Evolutionary conservation across 1,284 basidiomycete species (phyloP).

Genomic region (Caloboletus firmus): DNA sequence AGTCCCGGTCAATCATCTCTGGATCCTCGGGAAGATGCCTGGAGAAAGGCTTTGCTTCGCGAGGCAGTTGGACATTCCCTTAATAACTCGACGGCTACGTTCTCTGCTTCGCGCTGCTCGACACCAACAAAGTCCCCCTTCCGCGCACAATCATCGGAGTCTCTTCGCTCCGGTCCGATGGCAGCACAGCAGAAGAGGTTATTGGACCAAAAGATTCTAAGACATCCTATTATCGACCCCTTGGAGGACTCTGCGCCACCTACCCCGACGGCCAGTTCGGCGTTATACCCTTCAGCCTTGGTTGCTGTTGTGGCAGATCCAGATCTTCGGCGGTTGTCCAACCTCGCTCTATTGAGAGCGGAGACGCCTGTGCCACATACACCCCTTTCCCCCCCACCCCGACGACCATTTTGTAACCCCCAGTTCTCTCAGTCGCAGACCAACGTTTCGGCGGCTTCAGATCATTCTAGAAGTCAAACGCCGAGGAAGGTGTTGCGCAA

Average conservation of each 20-base stretch:
- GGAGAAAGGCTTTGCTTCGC: constrained; percentile 69
- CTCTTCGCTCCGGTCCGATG: constrained; percentile 35
- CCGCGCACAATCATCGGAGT: constrained; percentile 37
- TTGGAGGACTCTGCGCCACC: constrained; percentile 27
- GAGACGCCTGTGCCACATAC: constrained; percentile 57
- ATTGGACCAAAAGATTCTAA: constrained; percentile 31
- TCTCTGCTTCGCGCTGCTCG: constrained; percentile 27
- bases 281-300: constrained; percentile 8
- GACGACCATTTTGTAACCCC: constrained; percentile 48
- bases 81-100: constrained; percentile 48
- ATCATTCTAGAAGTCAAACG: constrained; percentile 4
- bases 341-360: constrained; percentile 42
- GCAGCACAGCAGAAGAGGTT: constrained; percentile 29
- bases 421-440: constrained; percentile 57
- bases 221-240: constrained; percentile 33
- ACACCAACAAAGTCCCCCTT: constrained; percentile 34
- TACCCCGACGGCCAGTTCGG: constrained; percentile 8
- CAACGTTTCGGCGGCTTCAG: constrained; percentile 38
- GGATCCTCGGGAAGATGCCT: constrained; percentile 56
- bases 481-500: constrained; percentile 36
- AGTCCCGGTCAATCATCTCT: constrained; percentile 60
- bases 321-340: constrained; percentile 32
- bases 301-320: constrained; percentile 20
- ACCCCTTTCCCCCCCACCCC: constrained; percentile 63
- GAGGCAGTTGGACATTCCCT: constrained; percentile 75